Percentiles rank a stretch among this genome's conserved stretches.
These are phyloP conservation scores for Annona cherimola DNA, from an alignment of 164 flowering plant species.

Conservation along the genomic window DNA sequence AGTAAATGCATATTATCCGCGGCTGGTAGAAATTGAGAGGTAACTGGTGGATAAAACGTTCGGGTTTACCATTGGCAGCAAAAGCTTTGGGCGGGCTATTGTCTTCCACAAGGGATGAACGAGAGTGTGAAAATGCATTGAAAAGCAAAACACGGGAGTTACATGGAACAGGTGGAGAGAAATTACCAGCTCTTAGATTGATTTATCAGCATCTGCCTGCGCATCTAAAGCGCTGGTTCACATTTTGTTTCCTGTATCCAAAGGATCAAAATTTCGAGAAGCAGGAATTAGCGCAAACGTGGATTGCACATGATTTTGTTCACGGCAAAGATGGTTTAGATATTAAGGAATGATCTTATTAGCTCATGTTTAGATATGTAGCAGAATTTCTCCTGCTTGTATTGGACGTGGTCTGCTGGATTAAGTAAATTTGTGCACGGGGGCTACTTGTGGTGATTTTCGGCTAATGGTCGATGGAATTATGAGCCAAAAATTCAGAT, in stretches of 20 bases:
- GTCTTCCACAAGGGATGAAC: neutral
- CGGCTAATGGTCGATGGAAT: too few species aligned
- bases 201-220: conserved; percentile 8
- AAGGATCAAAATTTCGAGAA: neutral
- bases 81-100: conserved; percentile 5
- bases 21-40: neutral
- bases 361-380: too few species aligned
- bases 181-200: neutral
- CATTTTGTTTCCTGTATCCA: conserved; percentile 5
- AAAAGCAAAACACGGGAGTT: conserved; percentile 9
- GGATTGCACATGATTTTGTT: conserved; percentile 16
- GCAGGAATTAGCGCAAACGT: neutral
- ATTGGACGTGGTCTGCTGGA: too few species aligned
- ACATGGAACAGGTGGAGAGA: neutral
- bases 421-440: too few species aligned
- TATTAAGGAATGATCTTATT: too few species aligned
- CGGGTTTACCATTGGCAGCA: conserved; percentile 6
- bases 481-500: too few species aligned
- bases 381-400: too few species aligned
- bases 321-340: too few species aligned
- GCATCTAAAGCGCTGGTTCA: too few species aligned
- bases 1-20: neutral
- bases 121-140: conserved; percentile 5
- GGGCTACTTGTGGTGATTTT: too few species aligned
- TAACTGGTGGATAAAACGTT: conserved; percentile 4